Evolutionary conservation across 805 yeast genomes (phyloP), one percentile per base, ranked within the genome.

Genomic region (Saturnispora quitensis): DNA sequence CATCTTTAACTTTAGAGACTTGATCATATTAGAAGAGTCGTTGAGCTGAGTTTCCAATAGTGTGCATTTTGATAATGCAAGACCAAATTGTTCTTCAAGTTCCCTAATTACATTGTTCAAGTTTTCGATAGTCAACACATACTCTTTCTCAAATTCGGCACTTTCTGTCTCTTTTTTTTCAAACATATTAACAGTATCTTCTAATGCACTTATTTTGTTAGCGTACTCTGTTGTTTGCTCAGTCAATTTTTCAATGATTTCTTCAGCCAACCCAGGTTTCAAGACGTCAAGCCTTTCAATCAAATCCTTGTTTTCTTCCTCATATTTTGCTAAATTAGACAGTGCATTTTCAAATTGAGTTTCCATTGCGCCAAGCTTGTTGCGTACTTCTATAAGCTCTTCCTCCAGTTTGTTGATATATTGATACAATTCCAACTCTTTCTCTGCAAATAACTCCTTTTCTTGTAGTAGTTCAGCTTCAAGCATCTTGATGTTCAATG

Each of bases 131-230:
- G 75, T 65, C 22, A 65, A 70, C 1, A 59, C 28, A 50, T 75
- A 80, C 42, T 63, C 66, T 10, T 70, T 72, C 50, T 80, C 83
- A 31, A 81, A 63, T 45, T 76, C n/a, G 13, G 8, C 4, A 24
- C 9, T 0, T 81, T 60, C 2, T 75, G 70, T 4, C 55, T 53
- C 25, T 67, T 63, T n/a, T 78, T 59, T 3, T 54, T 51, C 0
- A 53, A 46, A 3, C 78, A 63, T 43, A 70, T 64, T 12, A 17
- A 38, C 13, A 12, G 15, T 10, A 9, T 24, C 20, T n/a, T 31
- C 28, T 15, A 20, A 24, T 12, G 17, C 9, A 3, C 4, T n/a
- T 3, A 60, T 60, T 20, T 28, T 18, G 15, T 18, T 18, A 8
- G 55, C 56, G 2, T 80, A 64, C n/a, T 59, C 63, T 2, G 60